A percentile compares a stretch with the other conserved stretches of the same genome.
Conservation (phyloP, 495 filamentous ascomycete genomes). For the Podospora conica region DNA sequence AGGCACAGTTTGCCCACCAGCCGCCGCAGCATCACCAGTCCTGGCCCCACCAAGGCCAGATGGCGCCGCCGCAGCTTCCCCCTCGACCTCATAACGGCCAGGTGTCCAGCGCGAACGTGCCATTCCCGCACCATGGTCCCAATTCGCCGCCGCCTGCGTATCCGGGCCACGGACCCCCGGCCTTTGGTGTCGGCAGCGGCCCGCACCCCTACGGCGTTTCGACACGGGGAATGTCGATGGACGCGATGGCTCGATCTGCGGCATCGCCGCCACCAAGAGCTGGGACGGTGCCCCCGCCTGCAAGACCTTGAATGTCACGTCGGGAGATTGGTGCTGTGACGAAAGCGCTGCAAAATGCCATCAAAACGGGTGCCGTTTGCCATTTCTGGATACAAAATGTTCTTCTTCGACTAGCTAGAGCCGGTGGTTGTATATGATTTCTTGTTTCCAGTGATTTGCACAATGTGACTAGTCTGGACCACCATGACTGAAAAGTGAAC, state of each 20-base stretch:
- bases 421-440: not conserved
- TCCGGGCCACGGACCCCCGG: not conserved
- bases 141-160: not conserved
- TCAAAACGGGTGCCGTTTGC: not conserved
- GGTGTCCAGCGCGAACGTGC: not conserved
- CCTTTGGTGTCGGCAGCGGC: not conserved
- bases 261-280: not conserved
- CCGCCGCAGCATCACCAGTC: not conserved
- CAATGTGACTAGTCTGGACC: not conserved
- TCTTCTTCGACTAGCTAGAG: not conserved
- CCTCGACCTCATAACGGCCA: not conserved
- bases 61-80: not conserved
- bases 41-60: not conserved
- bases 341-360: not conserved
- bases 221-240: not conserved
- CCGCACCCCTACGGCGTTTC: not conserved
- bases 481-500: not conserved
- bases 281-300: not conserved
- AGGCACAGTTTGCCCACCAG: not conserved
- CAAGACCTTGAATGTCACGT: not conserved
- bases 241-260: not conserved
- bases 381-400: not conserved
- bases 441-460: not conserved
- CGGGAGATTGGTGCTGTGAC: too few relatives aligned
- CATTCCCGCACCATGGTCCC: not conserved